phyloP scores from a whole-genome alignment of 176 grass and related monocot species.

The Eragrostis nindensis region DNA sequence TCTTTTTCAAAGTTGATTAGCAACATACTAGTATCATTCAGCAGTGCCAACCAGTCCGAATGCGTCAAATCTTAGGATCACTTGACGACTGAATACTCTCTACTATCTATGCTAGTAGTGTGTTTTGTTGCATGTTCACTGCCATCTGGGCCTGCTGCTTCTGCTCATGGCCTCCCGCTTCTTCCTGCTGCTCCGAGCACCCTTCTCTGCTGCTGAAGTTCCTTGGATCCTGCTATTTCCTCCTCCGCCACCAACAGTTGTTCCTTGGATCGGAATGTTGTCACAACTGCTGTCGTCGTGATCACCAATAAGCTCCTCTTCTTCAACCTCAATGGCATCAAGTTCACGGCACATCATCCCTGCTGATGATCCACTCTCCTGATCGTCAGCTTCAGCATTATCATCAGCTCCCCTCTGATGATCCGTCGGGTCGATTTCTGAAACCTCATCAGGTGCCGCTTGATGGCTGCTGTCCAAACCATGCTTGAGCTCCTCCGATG shows the following conservation, averaged over 20 bases:
- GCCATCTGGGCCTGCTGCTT: slow-evolving; percentile 43
- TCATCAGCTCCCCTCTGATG: background rate
- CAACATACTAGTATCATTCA: too few relatives aligned
- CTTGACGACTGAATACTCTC: too few relatives aligned
- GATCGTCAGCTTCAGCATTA: background rate
- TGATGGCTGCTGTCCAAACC: background rate
- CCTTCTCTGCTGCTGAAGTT: background rate
- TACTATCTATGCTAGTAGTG: too few relatives aligned
- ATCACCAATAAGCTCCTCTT: background rate
- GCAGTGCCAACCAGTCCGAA: too few relatives aligned
- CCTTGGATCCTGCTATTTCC: background rate
- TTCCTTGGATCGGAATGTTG: too few relatives aligned
- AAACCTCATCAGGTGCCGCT: background rate
- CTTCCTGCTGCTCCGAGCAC: slow-evolving; percentile 7
- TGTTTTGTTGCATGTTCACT: background rate
- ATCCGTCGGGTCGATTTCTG: background rate
- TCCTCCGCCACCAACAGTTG: background rate
- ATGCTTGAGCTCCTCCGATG: background rate
- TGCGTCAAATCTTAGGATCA: too few relatives aligned
- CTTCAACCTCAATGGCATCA: background rate
- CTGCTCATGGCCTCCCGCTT: slow-evolving; percentile 17
- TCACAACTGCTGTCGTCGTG: slow-evolving; percentile 2
- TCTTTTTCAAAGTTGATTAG: too few relatives aligned
- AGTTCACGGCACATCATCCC: background rate
- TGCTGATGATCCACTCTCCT: background rate